Conservation (phyloP, 495 filamentous ascomycete species). For the Recurvomyces mirabilis region DNA sequence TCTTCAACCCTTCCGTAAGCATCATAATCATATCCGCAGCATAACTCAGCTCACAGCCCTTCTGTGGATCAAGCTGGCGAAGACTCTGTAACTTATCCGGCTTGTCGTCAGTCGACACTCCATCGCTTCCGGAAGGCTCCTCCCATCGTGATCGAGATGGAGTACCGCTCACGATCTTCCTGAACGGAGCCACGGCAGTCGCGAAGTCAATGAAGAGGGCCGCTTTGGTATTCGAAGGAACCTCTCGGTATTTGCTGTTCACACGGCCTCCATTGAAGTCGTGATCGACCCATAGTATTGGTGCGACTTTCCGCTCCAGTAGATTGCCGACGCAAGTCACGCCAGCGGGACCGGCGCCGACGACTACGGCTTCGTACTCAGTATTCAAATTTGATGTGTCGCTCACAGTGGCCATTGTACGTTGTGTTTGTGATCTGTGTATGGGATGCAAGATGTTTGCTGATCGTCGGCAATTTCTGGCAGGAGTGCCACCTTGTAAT, state of each 20-base stretch:
- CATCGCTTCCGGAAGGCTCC: conserved; percentile 10
- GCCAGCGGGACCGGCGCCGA: conserved; percentile 19
- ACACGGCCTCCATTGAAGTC: conserved; percentile 17
- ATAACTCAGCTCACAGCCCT: conserved; percentile 16
- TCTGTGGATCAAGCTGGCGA: conserved; percentile 9
- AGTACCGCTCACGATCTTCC: conserved; percentile 10
- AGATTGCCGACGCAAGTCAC: conserved; percentile 18
- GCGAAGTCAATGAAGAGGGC: conserved; percentile 18
- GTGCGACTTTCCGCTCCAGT: conserved; percentile 14
- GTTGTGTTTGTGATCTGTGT: neutral
- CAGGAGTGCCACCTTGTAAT: no score
- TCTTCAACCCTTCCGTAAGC: conserved; percentile 16
- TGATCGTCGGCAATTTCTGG: no score
- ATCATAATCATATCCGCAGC: conserved; percentile 19
- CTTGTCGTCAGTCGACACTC: conserved; percentile 1
- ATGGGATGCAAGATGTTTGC: no score
- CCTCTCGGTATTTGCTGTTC: conserved; percentile 18
- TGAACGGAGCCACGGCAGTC: conserved; percentile 14
- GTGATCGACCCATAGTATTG: conserved; percentile 20
- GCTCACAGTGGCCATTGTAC: neutral
- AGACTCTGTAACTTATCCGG: conserved; percentile 11
- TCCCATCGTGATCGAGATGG: neutral
- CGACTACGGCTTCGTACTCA: conserved; percentile 18
- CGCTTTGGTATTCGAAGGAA: conserved; percentile 20
- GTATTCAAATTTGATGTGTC: neutral